Conservation (phyloP, 2,329 filamentous ascomycete species). For the Cordyceps pruinosa region DNA sequence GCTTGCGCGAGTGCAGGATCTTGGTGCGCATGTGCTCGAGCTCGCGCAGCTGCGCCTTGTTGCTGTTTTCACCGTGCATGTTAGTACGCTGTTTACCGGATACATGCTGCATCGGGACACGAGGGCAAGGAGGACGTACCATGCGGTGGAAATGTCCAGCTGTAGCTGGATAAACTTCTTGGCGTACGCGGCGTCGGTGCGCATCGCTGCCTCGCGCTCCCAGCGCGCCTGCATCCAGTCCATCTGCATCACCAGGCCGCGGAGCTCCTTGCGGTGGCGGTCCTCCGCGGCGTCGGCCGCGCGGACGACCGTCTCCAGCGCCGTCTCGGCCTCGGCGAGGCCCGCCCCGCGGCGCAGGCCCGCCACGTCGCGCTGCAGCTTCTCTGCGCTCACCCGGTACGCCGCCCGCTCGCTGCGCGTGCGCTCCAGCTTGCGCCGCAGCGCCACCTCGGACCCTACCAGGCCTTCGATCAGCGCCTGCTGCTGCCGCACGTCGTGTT, state of each 20-base stretch:
- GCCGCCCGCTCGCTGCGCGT: constrained; percentile 58
- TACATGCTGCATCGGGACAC: neutral
- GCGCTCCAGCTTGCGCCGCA: constrained; percentile 62
- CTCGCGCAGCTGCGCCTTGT: constrained; percentile 82
- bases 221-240: constrained; percentile 80
- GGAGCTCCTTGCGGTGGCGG: constrained; percentile 66
- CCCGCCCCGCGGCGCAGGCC: constrained; percentile 24
- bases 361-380: constrained; percentile 42
- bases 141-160: constrained; percentile 78
- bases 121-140: constrained; percentile 53
- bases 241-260: constrained; percentile 82
- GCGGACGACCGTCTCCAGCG: constrained; percentile 53
- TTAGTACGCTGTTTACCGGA: no score
- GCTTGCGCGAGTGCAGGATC: constrained; percentile 32
- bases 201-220: constrained; percentile 71
- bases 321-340: constrained; percentile 32
- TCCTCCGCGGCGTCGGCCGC: constrained; percentile 57
- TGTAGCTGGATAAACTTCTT: constrained; percentile 78
- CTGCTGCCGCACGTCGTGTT: constrained; percentile 63
- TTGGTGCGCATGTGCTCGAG: constrained; percentile 66
- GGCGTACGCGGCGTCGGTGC: constrained; percentile 73
- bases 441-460: constrained; percentile 48
- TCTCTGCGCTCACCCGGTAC: constrained; percentile 48
- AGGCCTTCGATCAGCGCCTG: constrained; percentile 57
- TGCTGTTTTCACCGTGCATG: constrained; percentile 55